Evolutionary conservation across 2,329 filamentous ascomycete genomes (phyloP).

Genomic region (Tolypocladium amazonense): DNA sequence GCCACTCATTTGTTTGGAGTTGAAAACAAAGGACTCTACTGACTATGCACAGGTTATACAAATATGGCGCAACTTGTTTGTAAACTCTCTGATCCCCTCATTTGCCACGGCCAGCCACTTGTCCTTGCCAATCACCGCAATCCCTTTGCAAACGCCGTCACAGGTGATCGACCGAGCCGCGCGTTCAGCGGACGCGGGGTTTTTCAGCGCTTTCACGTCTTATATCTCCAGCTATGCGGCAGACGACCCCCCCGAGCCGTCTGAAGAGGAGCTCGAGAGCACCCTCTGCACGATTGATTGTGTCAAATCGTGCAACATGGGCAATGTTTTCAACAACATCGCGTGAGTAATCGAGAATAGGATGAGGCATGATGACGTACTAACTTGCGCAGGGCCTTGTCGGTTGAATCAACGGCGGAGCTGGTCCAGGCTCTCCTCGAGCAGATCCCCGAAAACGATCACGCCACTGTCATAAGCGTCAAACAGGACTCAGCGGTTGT

Average conservation of each 20-base stretch:
- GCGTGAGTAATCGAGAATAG: constrained; percentile 39
- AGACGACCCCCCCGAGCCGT: constrained; percentile 93
- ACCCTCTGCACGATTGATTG: constrained; percentile 92
- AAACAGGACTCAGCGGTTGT: constrained; percentile 70
- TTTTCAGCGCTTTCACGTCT: constrained; percentile 89
- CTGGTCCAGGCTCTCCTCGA: constrained; percentile 62
- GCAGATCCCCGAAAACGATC: constrained; percentile 75
- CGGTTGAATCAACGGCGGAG: constrained; percentile 16
- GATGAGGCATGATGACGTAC: neutral
- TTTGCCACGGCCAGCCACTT: constrained; percentile 57
- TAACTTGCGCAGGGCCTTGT: constrained; percentile 23
- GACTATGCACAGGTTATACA: constrained; percentile 55
- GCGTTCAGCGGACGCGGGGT: constrained; percentile 66
- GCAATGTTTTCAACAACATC: constrained; percentile 73
- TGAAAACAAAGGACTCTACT: neutral
- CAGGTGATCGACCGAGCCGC: constrained; percentile 85
- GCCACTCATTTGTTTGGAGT: neutral
- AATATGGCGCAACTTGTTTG: constrained; percentile 91
- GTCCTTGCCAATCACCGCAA: constrained; percentile 62
- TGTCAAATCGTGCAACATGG: constrained; percentile 78
- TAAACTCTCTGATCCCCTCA: constrained; percentile 83
- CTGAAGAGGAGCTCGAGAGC: constrained; percentile 92
- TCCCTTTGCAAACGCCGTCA: constrained; percentile 82
- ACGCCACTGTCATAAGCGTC: constrained; percentile 72
- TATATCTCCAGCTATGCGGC: constrained; percentile 99